A percentile compares a stretch with the other conserved stretches of the same genome.
These are phyloP conservation scores for Aspergillus latus DNA, from an alignment of 2,329 filamentous ascomycete species.

Conservation along the genomic window DNA sequence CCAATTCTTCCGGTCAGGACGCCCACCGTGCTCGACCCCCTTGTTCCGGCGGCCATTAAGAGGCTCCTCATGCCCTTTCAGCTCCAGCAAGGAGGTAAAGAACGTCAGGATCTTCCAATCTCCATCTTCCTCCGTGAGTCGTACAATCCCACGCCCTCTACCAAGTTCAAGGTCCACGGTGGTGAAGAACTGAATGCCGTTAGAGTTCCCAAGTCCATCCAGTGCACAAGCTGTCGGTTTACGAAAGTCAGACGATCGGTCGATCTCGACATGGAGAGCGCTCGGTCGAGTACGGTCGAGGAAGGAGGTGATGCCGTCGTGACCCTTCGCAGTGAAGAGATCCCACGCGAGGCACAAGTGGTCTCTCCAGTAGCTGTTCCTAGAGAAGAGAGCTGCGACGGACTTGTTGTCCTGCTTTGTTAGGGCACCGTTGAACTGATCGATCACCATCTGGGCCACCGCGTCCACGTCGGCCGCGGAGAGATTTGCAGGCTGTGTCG, in stretches of 20 bases:
- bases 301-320: slow-evolving; percentile 39
- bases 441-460: slow-evolving; percentile 40
- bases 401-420: slow-evolving; percentile 34
- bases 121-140: slow-evolving; percentile 47
- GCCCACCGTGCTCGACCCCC: slow-evolving; percentile 59
- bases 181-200: slow-evolving; percentile 59
- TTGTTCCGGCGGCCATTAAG: slow-evolving; percentile 50
- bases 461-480: slow-evolving; percentile 34
- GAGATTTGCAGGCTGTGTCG: slow-evolving; percentile 31
- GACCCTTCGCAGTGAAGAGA: slow-evolving; percentile 53
- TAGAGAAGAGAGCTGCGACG: slow-evolving; percentile 48
- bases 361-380: slow-evolving; percentile 59
- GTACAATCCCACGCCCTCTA: slow-evolving; percentile 56
- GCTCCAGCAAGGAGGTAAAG: slow-evolving; percentile 58
- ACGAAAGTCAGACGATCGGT: slow-evolving; percentile 35
- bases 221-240: slow-evolving; percentile 49
- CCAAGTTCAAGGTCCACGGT: slow-evolving; percentile 56
- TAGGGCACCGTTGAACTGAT: slow-evolving; percentile 43
- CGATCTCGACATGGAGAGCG: slow-evolving; percentile 47
- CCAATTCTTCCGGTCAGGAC: slow-evolving; percentile 60
- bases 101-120: slow-evolving; percentile 65
- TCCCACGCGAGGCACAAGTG: slow-evolving; percentile 59
- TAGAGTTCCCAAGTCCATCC: slow-evolving; percentile 51
- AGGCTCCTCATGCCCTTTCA: slow-evolving; percentile 57
- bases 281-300: slow-evolving; percentile 39